Percentiles rank a stretch among this genome's conserved stretches.
phyloP scores from a whole-genome alignment of 2,329 filamentous ascomycete genomes.

The Mariannaea elegans region DNA sequence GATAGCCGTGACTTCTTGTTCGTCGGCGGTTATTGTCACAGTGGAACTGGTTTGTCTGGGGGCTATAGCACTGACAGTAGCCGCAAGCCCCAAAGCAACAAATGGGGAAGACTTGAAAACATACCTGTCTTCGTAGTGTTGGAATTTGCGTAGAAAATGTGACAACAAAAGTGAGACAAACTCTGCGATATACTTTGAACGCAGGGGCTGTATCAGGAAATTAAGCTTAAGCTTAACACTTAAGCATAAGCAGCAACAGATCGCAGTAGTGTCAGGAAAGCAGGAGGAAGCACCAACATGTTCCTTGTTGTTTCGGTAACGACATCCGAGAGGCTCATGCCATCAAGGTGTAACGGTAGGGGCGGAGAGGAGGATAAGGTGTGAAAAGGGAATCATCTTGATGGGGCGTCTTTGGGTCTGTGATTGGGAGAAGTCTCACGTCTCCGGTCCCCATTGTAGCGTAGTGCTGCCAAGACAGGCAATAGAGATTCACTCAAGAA shows the following conservation, averaged over 20 bases:
- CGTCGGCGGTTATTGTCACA: conserved; percentile 33
- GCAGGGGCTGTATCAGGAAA: neutral
- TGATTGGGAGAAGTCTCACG: conserved; percentile 3
- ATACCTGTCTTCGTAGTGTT: neutral
- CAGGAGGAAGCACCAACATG: neutral
- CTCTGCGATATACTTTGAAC: too few relatives aligned
- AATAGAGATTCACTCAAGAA: neutral
- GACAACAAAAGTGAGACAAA: too few relatives aligned
- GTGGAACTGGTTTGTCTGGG: conserved; percentile 45
- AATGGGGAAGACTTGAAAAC: conserved; percentile 16
- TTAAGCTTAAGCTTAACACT: conserved; percentile 6
- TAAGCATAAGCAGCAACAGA: conserved; percentile 6
- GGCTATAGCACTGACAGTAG: conserved; percentile 30
- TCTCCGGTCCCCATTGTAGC: neutral
- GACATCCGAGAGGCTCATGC: conserved; percentile 4
- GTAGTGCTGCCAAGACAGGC: conserved; percentile 23
- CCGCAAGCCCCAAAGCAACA: conserved; percentile 27
- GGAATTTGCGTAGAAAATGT: neutral
- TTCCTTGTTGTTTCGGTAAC: neutral
- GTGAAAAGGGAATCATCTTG: neutral
- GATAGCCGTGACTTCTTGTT: conserved; percentile 47
- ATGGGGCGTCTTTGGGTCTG: neutral
- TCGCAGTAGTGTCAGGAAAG: neutral
- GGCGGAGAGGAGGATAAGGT: neutral
- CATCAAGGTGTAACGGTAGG: neutral